A percentile compares a stretch with the other conserved stretches of the same genome.
phyloP scores from a whole-genome alignment of 2,329 filamentous ascomycete species.

The Fusarium udum region DNA sequence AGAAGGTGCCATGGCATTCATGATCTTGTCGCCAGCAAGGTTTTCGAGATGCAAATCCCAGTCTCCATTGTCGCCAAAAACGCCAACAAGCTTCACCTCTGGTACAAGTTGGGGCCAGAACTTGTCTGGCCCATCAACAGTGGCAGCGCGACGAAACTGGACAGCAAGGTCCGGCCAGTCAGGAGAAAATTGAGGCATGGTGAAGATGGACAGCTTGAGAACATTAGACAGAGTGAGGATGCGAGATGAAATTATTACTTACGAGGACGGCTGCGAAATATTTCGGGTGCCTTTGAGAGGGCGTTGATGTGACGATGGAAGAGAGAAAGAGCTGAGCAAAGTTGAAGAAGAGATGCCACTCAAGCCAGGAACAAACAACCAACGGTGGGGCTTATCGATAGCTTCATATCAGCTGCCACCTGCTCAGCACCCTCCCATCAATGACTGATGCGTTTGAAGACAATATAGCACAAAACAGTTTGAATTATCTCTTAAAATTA shows the following conservation, averaged over 20 bases:
- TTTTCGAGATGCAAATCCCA: not conserved
- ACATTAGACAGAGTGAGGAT: not conserved
- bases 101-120: not conserved
- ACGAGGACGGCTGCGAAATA: rapidly evolving
- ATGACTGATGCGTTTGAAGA: no score
- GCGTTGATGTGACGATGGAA: not conserved
- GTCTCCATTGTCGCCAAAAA: rapidly evolving
- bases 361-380: not conserved
- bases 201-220: not conserved
- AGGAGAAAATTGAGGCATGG: not conserved
- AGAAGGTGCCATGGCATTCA: not conserved
- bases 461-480: no score
- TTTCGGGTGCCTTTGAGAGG: not conserved
- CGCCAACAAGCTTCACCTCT: not conserved
- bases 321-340: not conserved
- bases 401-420: no score
- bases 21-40: rapidly evolving
- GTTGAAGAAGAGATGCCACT: not conserved
- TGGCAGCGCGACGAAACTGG: rapidly evolving
- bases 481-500: no score
- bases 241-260: rapidly evolving
- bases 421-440: no score
- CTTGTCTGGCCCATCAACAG: not conserved
- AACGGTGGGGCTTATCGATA: not conserved
- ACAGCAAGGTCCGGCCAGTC: not conserved